phyloP scores from a whole-genome alignment of 2,329 filamentous ascomycete genomes.

The Exophiala alcalophila region DNA sequence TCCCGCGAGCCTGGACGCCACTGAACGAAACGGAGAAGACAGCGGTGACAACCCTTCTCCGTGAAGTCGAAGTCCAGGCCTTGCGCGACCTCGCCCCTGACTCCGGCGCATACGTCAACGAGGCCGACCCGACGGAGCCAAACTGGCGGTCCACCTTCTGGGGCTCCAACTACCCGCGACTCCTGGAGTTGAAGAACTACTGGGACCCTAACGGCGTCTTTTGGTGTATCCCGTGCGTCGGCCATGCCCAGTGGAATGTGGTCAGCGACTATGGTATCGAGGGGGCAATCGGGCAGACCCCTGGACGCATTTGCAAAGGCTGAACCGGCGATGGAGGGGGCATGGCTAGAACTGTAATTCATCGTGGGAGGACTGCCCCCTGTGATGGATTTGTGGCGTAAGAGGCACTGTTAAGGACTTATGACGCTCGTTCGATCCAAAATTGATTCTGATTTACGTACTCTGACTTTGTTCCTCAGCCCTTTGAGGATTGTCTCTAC shows the following conservation, averaged over 20 bases:
- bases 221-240: slow-evolving; percentile 32
- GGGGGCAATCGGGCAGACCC: slow-evolving; percentile 18
- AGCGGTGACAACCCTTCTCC: slow-evolving; percentile 16
- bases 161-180: slow-evolving; percentile 36
- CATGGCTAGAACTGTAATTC: too few species aligned
- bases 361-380: too few species aligned
- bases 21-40: slow-evolving; percentile 22
- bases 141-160: slow-evolving; percentile 42
- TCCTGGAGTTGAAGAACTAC: slow-evolving; percentile 35
- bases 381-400: too few species aligned
- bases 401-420: too few species aligned
- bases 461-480: too few species aligned
- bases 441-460: too few species aligned
- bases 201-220: slow-evolving; percentile 34
- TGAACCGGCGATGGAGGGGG: too few species aligned
- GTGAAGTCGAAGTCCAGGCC: slow-evolving; percentile 23
- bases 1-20: slow-evolving; percentile 22
- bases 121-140: slow-evolving; percentile 41
- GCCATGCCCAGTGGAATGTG: slow-evolving; percentile 31
- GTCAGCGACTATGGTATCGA: slow-evolving; percentile 15
- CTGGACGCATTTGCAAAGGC: slow-evolving; percentile 22
- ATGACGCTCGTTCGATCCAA: too few species aligned
- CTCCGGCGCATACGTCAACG: slow-evolving; percentile 34
- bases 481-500: too few species aligned
- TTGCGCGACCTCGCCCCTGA: slow-evolving; percentile 32